Conservation (phyloP, 1,284 basidiomycete genomes). For the Ustilago loliicola region DNA sequence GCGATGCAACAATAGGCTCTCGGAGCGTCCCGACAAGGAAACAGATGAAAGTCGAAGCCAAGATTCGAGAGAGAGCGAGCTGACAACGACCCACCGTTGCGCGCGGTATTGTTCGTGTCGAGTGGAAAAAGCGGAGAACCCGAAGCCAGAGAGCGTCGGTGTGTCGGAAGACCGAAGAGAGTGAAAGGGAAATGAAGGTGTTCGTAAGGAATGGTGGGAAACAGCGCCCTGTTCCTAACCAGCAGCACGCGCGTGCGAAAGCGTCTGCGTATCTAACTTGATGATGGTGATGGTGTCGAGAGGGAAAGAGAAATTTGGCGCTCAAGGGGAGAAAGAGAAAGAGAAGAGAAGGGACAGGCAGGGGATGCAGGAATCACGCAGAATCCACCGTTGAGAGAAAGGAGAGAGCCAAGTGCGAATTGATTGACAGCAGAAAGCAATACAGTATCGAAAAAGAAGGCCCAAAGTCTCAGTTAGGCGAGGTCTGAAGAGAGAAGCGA, state of each 20-base stretch:
- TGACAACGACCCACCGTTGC: neutral
- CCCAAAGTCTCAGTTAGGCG: neutral
- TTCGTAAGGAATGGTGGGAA: conserved; percentile 1
- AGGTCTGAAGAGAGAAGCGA: neutral
- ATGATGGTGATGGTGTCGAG: neutral
- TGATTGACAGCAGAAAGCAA: too few species aligned
- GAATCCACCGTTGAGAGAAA: neutral
- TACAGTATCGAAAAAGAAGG: too few species aligned
- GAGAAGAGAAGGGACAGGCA: neutral
- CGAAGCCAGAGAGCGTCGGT: neutral
- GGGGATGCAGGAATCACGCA: neutral
- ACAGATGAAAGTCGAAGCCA: neutral
- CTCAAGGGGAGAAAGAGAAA: neutral
- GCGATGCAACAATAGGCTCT: neutral
- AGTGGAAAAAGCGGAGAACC: neutral
- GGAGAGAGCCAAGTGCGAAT: neutral
- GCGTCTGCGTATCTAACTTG: too few species aligned
- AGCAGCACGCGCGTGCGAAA: neutral
- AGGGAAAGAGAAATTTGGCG: neutral
- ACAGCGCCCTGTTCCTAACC: neutral
- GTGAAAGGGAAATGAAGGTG: neutral
- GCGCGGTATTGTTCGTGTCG: neutral
- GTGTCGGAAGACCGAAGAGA: neutral
- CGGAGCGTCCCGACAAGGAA: neutral
- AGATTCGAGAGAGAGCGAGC: neutral